Evolutionary conservation across 164 flowering plant species (phyloP).

Genomic region (Taxillus chinensis): DNA sequence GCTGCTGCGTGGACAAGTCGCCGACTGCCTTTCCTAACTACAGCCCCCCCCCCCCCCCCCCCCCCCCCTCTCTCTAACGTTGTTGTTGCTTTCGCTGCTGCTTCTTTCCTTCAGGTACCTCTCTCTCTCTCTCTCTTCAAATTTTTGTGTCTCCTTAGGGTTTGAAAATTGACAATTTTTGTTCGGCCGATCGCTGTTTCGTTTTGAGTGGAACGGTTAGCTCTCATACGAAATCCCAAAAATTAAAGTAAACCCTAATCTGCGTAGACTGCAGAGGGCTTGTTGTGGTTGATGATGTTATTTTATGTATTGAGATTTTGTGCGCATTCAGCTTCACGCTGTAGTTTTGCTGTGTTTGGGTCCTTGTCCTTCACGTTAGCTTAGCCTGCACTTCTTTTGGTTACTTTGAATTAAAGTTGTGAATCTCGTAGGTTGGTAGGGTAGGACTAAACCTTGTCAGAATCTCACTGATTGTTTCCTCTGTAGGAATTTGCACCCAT

Average conservation of each 20-base stretch:
- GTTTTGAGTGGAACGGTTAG: not conserved
- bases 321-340: too few species aligned
- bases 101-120: not conserved
- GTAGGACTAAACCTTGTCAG: not conserved
- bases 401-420: too few species aligned
- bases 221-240: too few species aligned
- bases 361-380: too few species aligned
- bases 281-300: too few species aligned
- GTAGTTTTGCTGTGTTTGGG: too few species aligned
- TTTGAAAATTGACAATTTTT: not conserved
- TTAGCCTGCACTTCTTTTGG: too few species aligned
- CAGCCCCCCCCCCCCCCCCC: not conserved
- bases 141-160: not conserved
- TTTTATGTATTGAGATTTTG: too few species aligned
- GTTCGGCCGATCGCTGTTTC: not conserved
- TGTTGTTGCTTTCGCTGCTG: not conserved
- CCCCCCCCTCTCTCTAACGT: not conserved
- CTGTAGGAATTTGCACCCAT: not conserved
- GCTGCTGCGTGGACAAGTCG: conserved; percentile 1
- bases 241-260: too few species aligned
- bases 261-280: too few species aligned
- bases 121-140: not conserved
- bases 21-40: conserved; percentile 1
- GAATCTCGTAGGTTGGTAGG: too few species aligned
- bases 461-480: too few species aligned